phyloP scores from a whole-genome alignment of 768 basidiomycete species.

The Tephrocybe sp. region DNA sequence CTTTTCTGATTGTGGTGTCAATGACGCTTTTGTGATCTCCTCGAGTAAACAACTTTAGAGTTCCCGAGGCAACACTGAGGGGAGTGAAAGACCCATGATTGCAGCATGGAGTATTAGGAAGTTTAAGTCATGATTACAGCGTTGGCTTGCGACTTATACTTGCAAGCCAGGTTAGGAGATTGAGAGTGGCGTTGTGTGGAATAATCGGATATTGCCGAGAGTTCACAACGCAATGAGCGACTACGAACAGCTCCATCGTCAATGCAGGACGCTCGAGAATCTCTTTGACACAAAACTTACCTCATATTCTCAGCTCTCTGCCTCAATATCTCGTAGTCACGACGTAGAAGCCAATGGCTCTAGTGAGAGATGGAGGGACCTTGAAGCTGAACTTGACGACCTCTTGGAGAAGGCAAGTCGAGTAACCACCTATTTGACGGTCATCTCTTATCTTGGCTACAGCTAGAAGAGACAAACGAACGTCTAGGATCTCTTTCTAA shows the following conservation, averaged over 20 bases:
- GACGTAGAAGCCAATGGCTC: constrained; percentile 74
- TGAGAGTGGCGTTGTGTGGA: no score
- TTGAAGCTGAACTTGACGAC: constrained; percentile 86
- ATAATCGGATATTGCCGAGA: constrained; percentile 17
- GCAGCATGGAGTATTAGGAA: no score
- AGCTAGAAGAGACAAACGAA: constrained; percentile 89
- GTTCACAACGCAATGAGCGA: constrained; percentile 49
- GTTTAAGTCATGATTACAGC: no score
- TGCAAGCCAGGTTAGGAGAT: no score
- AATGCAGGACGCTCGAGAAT: constrained; percentile 91
- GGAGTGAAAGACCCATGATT: not conserved
- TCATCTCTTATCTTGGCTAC: constrained; percentile 18
- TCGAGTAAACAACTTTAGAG: no score
- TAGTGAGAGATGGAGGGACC: constrained; percentile 70
- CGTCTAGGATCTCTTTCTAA: constrained; percentile 67
- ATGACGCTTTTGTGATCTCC: no score
- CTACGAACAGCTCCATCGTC: constrained; percentile 88
- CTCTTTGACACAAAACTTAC: constrained; percentile 90
- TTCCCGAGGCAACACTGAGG: no score
- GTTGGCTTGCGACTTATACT: no score
- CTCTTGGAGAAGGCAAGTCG: constrained; percentile 72
- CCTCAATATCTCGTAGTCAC: constrained; percentile 51
- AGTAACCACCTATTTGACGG: constrained; percentile 5
- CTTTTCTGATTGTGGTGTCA: no score
- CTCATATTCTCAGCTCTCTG: constrained; percentile 83